Conservation (phyloP, 2,329 filamentous ascomycete genomes). For the Beauveria rudraprayagi region DNA sequence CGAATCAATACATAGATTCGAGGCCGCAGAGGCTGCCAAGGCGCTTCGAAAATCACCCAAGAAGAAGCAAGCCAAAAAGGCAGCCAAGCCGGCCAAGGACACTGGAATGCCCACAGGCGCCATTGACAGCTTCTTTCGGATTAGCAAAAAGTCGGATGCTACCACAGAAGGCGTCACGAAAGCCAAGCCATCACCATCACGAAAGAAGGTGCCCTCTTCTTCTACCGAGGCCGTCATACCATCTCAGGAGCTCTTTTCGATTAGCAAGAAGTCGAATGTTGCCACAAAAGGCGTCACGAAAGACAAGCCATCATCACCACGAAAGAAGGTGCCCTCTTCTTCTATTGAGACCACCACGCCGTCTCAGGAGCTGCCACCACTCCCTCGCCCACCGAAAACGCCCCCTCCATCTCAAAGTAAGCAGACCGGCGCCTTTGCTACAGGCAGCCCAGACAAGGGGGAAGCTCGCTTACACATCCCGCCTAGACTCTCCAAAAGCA, state of each 20-base stretch:
- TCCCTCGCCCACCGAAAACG: slow-evolving; percentile 17
- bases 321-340: neutral
- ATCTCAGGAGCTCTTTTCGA: neutral
- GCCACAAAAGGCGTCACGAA: slow-evolving; percentile 9
- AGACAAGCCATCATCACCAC: slow-evolving; percentile 8
- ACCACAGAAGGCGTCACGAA: slow-evolving; percentile 9
- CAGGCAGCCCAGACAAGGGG: slow-evolving; percentile 11
- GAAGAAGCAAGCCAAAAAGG: slow-evolving; percentile 18
- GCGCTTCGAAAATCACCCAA: slow-evolving; percentile 18
- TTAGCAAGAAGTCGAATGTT: slow-evolving; percentile 7
- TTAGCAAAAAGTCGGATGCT: slow-evolving; percentile 27
- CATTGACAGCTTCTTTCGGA: slow-evolving; percentile 33
- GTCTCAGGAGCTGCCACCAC: neutral
- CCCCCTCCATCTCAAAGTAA: slow-evolving; percentile 27
- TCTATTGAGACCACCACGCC: neutral
- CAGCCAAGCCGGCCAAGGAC: neutral
- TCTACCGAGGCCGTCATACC: neutral
- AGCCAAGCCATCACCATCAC: slow-evolving; percentile 8
- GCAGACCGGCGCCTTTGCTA: slow-evolving; percentile 22
- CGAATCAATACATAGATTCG: slow-evolving; percentile 20
- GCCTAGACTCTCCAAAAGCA: slow-evolving; percentile 7
- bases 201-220: neutral
- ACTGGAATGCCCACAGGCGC: slow-evolving; percentile 18
- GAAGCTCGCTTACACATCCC: slow-evolving; percentile 9
- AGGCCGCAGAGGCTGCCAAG: slow-evolving; percentile 18